phyloP scores from a whole-genome alignment of 352 stramenopile genomes.

The Globisporangium megalacanthum region DNA sequence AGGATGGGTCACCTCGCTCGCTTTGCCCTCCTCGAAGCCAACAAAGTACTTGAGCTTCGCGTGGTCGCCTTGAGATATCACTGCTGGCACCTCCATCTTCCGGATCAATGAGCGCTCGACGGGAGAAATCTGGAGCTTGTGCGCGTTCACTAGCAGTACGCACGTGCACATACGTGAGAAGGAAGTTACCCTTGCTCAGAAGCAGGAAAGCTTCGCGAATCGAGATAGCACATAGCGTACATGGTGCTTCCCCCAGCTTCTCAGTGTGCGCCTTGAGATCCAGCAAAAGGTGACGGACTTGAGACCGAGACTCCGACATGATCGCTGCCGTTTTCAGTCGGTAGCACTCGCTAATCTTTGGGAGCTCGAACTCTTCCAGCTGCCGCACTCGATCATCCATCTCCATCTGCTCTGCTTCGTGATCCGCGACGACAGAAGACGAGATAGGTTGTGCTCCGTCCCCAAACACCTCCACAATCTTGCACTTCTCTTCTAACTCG shows the following conservation, averaged over 20 bases:
- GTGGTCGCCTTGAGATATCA: constrained; percentile 13
- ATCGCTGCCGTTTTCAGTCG: constrained; percentile 41
- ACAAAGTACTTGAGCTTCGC: constrained; percentile 32
- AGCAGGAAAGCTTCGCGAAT: background rate
- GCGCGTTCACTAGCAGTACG: background rate
- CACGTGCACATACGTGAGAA: background rate
- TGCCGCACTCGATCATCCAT: constrained; percentile 39
- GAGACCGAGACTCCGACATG: constrained; percentile 32
- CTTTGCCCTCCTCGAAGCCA: constrained; percentile 19
- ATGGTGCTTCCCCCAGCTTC: constrained; percentile 1
- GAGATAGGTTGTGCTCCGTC: constrained; percentile 29
- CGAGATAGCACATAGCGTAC: constrained; percentile 10
- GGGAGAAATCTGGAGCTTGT: constrained; percentile 5
- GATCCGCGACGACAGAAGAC: constrained; percentile 10
- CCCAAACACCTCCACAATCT: constrained; percentile 39
- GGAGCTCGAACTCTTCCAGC: constrained; percentile 37
- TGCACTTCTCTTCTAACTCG: constrained; percentile 41
- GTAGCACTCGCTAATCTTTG: constrained; percentile 45
- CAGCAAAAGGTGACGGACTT: constrained; percentile 22
- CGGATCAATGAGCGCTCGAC: constrained; percentile 30
- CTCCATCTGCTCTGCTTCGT: constrained; percentile 28
- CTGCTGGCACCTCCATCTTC: constrained; percentile 38
- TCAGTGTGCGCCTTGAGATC: constrained; percentile 13
- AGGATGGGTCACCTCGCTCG: constrained; percentile 16
- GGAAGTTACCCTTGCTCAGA: constrained; percentile 1